Percentiles rank a stretch among this genome's conserved stretches.
Evolutionary conservation across 2,329 filamentous ascomycete genomes (phyloP).

Genomic region (Ophiostoma ips): DNA sequence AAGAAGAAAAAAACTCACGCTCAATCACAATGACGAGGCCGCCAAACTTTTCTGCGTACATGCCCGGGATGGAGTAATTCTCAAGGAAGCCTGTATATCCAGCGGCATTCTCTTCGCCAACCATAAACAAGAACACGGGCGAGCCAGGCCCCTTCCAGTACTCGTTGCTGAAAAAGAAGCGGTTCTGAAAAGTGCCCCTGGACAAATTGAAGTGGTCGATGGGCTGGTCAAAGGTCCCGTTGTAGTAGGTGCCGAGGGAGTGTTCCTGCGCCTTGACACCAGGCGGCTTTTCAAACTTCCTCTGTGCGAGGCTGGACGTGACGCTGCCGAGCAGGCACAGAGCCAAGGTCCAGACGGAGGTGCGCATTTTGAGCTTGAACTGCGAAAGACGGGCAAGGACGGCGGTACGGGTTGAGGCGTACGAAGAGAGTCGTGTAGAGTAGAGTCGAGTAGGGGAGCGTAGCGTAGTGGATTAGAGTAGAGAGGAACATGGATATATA

Average conservation of each 20-base stretch:
- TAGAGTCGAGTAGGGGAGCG: too few species aligned
- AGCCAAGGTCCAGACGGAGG: constrained; percentile 6
- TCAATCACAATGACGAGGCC: constrained; percentile 27
- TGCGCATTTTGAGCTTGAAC: constrained; percentile 3
- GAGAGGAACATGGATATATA: too few species aligned
- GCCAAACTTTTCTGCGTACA: constrained; percentile 24
- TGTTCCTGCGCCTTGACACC: not conserved
- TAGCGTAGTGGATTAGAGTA: too few species aligned
- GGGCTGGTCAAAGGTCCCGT: constrained; percentile 24
- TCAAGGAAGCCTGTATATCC: constrained; percentile 17
- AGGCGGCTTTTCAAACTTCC: not conserved
- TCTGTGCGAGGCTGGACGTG: not conserved
- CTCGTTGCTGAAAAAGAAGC: constrained; percentile 26
- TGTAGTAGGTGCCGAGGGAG: too few species aligned
- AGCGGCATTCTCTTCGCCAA: constrained; percentile 20
- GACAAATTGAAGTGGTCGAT: constrained; percentile 26
- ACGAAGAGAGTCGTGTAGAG: too few species aligned
- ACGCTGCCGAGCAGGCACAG: constrained; percentile 3
- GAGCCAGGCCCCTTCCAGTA: constrained; percentile 26
- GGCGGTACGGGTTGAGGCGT: too few species aligned
- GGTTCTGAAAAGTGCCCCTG: constrained; percentile 27
- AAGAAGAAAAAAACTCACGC: constrained; percentile 10
- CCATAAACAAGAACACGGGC: constrained; percentile 26
- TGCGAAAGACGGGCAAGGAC: not conserved
- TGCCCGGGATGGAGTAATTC: constrained; percentile 22